A percentile compares a stretch with the other conserved stretches of the same genome.
Conservation (phyloP, 2,329 filamentous ascomycete genomes). For the Sordariomycetes sp. region DNA sequence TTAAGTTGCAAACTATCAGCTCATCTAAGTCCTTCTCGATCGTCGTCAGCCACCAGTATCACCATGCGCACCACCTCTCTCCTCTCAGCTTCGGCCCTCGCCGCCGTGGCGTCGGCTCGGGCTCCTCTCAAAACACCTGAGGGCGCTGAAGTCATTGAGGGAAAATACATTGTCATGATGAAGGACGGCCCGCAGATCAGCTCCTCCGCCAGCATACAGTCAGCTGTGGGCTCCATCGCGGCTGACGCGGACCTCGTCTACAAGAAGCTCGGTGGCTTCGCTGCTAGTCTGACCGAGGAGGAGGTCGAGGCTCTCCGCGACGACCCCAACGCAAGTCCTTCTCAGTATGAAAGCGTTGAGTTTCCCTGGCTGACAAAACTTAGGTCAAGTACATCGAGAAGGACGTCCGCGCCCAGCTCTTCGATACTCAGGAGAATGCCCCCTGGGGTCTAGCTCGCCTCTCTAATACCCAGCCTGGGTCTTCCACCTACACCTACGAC, state of each 20-base stretch:
- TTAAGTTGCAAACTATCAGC: too few relatives aligned
- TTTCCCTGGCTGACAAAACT: too few relatives aligned
- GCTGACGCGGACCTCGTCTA: conserved; percentile 22
- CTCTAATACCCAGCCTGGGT: conserved; percentile 14
- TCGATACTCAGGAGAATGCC: conserved; percentile 21
- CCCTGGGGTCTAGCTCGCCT: conserved; percentile 24
- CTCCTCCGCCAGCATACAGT: conserved; percentile 24
- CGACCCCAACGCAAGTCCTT: conserved; percentile 7
- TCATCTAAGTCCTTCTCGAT: too few relatives aligned
- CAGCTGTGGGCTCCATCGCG: conserved; percentile 15
- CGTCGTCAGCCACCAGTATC: too few relatives aligned
- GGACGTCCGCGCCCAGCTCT: conserved; percentile 22
- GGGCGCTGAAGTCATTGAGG: conserved; percentile 8
- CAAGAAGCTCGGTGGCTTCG: conserved; percentile 12
- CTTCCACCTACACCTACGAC: conserved; percentile 19
- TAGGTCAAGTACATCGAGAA: conserved; percentile 23
- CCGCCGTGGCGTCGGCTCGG: too few relatives aligned
- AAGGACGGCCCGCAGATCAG: too few relatives aligned
- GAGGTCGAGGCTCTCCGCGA: conserved; percentile 9
- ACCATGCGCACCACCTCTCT: too few relatives aligned
- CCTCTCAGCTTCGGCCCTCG: too few relatives aligned
- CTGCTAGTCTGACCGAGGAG: conserved; percentile 8
- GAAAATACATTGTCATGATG: conserved; percentile 5
- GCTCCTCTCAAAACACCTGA: too few relatives aligned
- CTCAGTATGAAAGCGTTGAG: too few relatives aligned